phyloP scores from a whole-genome alignment of 306 rosid genomes.

The Cajanus cajan region DNA sequence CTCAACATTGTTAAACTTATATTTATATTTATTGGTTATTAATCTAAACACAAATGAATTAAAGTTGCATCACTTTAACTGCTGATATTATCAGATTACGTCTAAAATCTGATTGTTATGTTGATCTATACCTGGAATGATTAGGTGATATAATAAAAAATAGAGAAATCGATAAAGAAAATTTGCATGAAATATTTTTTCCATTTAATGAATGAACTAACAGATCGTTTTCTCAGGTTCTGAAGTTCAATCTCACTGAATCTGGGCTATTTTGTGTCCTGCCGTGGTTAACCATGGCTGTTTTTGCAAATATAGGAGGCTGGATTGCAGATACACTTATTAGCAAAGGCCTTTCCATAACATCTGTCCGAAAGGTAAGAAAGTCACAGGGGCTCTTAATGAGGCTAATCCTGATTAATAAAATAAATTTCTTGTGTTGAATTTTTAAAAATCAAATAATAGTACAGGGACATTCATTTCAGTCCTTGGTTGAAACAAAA shows the following conservation, averaged over 20 bases:
- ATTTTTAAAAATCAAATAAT: neutral
- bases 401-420: constrained; percentile 3
- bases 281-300: constrained; percentile 98
- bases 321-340: constrained; percentile 99
- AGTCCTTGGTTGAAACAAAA: neutral
- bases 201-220: constrained; percentile 24
- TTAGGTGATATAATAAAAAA: neutral
- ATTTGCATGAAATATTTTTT: neutral
- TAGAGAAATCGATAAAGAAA: neutral
- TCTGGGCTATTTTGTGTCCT: constrained; percentile 93
- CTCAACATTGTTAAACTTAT: constrained; percentile 4
- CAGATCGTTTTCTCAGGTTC: constrained; percentile 62
- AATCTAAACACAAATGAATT: neutral
- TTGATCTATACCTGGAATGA: constrained; percentile 7
- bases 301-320: constrained; percentile 94
- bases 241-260: constrained; percentile 96
- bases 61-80: neutral
- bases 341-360: constrained; percentile 83
- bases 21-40: constrained; percentile 1
- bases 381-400: neutral
- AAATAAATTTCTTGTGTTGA: neutral
- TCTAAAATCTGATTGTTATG: neutral
- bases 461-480: neutral
- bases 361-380: constrained; percentile 87
- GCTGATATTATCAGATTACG: constrained; percentile 2